phyloP scores from a whole-genome alignment of 169 alveolate species.

The Plasmodium knowlesi region DNA sequence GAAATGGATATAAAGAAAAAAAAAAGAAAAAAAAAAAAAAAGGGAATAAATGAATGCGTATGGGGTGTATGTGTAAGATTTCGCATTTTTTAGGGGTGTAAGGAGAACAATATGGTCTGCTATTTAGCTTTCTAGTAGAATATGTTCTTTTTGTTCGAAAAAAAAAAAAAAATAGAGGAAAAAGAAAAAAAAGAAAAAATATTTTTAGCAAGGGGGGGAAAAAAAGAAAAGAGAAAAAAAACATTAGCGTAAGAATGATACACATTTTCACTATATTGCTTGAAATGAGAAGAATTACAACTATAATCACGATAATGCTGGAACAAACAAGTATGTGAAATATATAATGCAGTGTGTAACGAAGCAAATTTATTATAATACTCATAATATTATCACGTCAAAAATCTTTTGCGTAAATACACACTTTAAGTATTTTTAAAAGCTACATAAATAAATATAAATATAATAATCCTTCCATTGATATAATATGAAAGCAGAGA shows the following conservation, averaged over 20 bases:
- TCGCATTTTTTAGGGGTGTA: too few relatives aligned
- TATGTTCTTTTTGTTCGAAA: too few relatives aligned
- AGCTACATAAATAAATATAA: not conserved
- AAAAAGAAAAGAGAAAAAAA: not conserved
- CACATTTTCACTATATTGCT: not conserved
- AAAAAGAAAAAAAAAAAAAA: too few relatives aligned
- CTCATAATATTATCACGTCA: not conserved
- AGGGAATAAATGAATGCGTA: too few relatives aligned
- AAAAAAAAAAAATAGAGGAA: too few relatives aligned
- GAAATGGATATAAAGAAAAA: too few relatives aligned
- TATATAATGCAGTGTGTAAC: not conserved
- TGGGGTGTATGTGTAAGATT: too few relatives aligned
- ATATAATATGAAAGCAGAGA: not conserved
- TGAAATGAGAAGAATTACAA: not conserved
- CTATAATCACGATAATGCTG: not conserved
- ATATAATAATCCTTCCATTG: too few relatives aligned
- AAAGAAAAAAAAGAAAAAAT: not conserved
- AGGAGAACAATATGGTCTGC: too few relatives aligned
- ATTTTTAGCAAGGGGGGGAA: not conserved
- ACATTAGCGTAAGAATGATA: not conserved
- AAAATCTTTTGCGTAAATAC: not conserved
- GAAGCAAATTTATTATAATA: not conserved
- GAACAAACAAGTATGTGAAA: not conserved
- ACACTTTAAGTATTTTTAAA: not conserved
- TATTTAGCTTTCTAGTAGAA: too few relatives aligned